These are phyloP conservation scores for Ambrosiella cleistominuta DNA, from an alignment of 2,329 filamentous ascomycete species.

Conservation along the genomic window DNA sequence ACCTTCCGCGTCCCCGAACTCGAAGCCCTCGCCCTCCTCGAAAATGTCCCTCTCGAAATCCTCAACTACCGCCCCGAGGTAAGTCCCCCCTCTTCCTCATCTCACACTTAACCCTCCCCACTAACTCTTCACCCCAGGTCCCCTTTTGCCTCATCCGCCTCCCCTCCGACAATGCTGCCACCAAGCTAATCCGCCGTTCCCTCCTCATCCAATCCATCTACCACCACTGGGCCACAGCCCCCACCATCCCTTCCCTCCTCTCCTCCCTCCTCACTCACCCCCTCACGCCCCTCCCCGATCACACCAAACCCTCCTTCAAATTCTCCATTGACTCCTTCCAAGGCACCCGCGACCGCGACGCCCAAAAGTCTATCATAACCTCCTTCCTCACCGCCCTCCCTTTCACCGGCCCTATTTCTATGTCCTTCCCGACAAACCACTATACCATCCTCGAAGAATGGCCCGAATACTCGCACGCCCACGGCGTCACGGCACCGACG, in stretches of 20 bases:
- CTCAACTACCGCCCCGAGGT: slow-evolving; percentile 60
- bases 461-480: slow-evolving; percentile 34
- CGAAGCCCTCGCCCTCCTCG: slow-evolving; percentile 55
- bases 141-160: slow-evolving; percentile 70
- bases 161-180: slow-evolving; percentile 45
- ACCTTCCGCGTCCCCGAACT: slow-evolving; percentile 79
- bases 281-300: slow-evolving; percentile 23
- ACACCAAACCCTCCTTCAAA: slow-evolving; percentile 53
- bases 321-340: slow-evolving; percentile 74
- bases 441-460: slow-evolving; percentile 79
- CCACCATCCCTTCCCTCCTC: slow-evolving; percentile 51
- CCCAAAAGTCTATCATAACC: slow-evolving; percentile 63
- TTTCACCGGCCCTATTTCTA: slow-evolving; percentile 60
- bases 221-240: slow-evolving; percentile 69
- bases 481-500: slow-evolving; percentile 29
- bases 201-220: slow-evolving; percentile 72
- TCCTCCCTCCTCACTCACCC: slow-evolving; percentile 15
- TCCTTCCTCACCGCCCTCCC: slow-evolving; percentile 54
- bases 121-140: slow-evolving; percentile 35
- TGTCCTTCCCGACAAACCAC: slow-evolving; percentile 54
- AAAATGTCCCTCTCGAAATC: slow-evolving; percentile 50
- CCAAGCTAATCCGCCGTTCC: slow-evolving; percentile 51
- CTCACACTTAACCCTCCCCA: neutral
- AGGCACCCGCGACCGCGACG: slow-evolving; percentile 44
- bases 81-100: slow-evolving; percentile 21